Conservation (phyloP, 31 red algal genomes). For the Porphyra umbilicalis region DNA sequence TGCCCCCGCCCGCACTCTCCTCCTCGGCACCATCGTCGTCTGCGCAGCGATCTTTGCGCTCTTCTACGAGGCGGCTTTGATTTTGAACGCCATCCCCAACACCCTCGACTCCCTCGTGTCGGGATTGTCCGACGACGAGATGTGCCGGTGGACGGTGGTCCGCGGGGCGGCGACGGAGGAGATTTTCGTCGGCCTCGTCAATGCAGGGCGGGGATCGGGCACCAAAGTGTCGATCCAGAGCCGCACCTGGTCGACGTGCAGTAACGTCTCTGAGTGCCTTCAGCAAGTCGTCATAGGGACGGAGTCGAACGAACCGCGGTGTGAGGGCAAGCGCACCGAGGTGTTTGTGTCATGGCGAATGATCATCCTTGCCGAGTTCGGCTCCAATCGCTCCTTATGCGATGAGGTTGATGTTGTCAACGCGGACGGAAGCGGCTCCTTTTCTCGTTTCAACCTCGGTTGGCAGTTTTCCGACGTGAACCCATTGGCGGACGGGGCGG, state of each 20-base stretch:
- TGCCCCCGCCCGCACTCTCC: not conserved
- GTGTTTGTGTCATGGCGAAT: not conserved
- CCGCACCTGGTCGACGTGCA: not conserved
- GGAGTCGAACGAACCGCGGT: not conserved
- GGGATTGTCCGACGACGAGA: not conserved
- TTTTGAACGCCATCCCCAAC: not conserved
- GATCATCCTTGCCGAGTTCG: not conserved
- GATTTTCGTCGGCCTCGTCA: not conserved
- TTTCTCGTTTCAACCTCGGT: not conserved
- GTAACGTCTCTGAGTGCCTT: not conserved
- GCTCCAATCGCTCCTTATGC: not conserved
- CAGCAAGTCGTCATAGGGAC: not conserved
- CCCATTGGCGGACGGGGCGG: not conserved
- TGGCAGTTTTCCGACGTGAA: not conserved
- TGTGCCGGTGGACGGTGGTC: not conserved
- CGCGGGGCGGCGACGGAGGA: not conserved
- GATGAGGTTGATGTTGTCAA: not conserved
- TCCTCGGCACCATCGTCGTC: not conserved
- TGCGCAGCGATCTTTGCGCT: not conserved
- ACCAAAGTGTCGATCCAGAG: not conserved
- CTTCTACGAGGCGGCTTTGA: not conserved
- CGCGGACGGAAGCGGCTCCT: not conserved
- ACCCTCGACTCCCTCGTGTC: not conserved
- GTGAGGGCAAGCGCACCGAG: not conserved
- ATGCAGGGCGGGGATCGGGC: not conserved